A percentile compares a stretch with the other conserved stretches of the same genome.
Conservation (phyloP, 345 rosid genomes). For the Fremontodendron californicum region DNA sequence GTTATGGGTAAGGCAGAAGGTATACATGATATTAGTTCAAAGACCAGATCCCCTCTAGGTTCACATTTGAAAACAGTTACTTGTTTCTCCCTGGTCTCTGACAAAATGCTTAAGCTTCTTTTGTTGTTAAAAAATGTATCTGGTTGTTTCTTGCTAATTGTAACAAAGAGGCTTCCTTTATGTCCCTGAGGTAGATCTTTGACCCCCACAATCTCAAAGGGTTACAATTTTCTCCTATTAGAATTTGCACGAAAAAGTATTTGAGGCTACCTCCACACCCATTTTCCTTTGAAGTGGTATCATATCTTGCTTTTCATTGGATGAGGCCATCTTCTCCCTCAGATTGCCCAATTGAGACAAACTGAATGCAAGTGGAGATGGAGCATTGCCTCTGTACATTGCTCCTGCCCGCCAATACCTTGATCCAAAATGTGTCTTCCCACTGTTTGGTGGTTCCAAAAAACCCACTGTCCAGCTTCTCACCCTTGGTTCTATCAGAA, state of each 20-base stretch:
- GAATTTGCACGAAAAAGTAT: background rate
- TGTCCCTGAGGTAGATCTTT: background rate
- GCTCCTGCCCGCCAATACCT: constrained; percentile 42
- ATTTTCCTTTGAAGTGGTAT: constrained; percentile 10
- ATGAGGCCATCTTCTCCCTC: background rate
- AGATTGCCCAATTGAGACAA: constrained; percentile 4
- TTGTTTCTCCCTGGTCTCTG: constrained; percentile 16
- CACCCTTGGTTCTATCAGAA: constrained; percentile 36
- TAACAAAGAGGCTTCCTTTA: constrained; percentile 8
- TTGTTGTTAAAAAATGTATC: constrained; percentile 13
- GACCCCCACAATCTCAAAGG: constrained; percentile 17
- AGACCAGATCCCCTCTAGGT: constrained; percentile 27
- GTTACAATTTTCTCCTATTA: background rate
- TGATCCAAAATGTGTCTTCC: constrained; percentile 42
- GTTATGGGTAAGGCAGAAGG: background rate
- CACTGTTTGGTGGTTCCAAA: constrained; percentile 35
- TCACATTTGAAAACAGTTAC: constrained; percentile 24
- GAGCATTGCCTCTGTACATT: background rate
- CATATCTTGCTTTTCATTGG: background rate
- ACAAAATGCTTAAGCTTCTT: constrained; percentile 21
- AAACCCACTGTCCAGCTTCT: constrained; percentile 42
- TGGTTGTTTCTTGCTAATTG: constrained; percentile 17
- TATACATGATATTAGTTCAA: constrained; percentile 16
- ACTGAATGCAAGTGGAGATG: constrained; percentile 13
- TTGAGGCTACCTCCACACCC: constrained; percentile 17